Base-by-base conservation (phyloP, 176 grass and related monocot species). In the Avena insularis region DNA sequence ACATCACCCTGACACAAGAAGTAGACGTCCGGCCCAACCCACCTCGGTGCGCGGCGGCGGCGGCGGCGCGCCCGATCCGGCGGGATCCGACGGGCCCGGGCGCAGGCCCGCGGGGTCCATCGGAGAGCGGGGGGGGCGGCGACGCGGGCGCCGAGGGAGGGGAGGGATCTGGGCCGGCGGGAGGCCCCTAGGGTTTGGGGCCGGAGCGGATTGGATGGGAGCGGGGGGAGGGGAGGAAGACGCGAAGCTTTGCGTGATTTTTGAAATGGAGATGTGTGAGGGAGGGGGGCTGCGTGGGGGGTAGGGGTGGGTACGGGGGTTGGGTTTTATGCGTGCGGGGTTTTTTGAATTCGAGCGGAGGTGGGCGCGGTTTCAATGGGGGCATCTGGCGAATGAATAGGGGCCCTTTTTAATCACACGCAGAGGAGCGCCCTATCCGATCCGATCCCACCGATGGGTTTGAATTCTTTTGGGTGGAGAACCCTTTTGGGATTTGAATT, bases 261-360 rank as follows among this genome's bases (percentile, higher is more conserved):
- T 86, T 86, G 76, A 79, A 86, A 79, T 60, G 67, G 69, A 50
- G 75, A 51, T 58, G 55, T 13, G 78, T 65, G 77, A 11, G 13
- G 59, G n/a, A 63, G 58, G 78, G 12, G 2, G 48, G 48, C 25
- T n/a, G 79, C 15, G 59, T 78, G 29, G 58, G 45, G n/a, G n/a
- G 45, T 47, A 12, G 13, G 73, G 15, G 48, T 12, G 71, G 2
- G 54, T 68, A 47, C 23, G 27, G 35, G 15, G 5, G 35, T 12
- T 49, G 48, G 13, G 7, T 71, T 85, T 57, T 87, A 85, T 87
- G 76, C 58, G 13, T 82, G 78, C 78, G 60, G 78, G 19, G 3
- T 90, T 59, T 89, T 90, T 88, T 88, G 90, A 88, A 88, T 88
- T 91, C 90, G 90, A 76, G 90, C 40, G 86, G 90, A 77, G 77